Evolutionary conservation across 176 grass and related monocot species (phyloP).

Genomic region (Puccinellia tenuiflora): DNA sequence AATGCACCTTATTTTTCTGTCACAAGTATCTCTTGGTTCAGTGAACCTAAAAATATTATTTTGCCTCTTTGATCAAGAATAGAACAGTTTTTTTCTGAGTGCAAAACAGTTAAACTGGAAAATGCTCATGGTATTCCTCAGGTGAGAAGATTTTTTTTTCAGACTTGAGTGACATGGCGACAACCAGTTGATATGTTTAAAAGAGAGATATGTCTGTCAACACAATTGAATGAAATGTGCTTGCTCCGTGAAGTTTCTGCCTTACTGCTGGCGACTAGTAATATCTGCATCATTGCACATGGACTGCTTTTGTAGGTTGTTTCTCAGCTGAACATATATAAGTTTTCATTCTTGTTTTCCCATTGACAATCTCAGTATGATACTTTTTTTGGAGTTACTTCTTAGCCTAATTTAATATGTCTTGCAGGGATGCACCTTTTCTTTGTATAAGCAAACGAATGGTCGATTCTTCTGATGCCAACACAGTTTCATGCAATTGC

Average conservation of each 20-base stretch:
- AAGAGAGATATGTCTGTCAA: conserved; percentile 18
- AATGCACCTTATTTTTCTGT: neutral
- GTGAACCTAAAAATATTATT: conserved; percentile 17
- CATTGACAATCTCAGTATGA: neutral
- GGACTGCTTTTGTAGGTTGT: neutral
- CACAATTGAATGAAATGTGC: neutral
- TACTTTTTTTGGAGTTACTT: neutral
- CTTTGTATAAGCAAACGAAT: neutral
- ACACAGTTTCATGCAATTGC: neutral
- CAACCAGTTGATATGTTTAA: neutral
- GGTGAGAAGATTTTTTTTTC: neutral
- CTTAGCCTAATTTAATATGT: neutral
- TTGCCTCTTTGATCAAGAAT: neutral
- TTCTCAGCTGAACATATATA: neutral
- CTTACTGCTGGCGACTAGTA: neutral
- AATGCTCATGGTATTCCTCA: neutral
- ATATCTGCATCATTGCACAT: neutral
- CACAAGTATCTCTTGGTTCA: conserved; percentile 18
- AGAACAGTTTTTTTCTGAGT: neutral
- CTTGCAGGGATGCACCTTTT: neutral
- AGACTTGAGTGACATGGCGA: neutral
- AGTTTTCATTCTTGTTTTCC: neutral
- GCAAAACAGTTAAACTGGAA: neutral
- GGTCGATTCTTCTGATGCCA: neutral
- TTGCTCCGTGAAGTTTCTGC: neutral